Conservation (phyloP, 2,329 filamentous ascomycete species). For the Sclerotinia subarctica region DNA sequence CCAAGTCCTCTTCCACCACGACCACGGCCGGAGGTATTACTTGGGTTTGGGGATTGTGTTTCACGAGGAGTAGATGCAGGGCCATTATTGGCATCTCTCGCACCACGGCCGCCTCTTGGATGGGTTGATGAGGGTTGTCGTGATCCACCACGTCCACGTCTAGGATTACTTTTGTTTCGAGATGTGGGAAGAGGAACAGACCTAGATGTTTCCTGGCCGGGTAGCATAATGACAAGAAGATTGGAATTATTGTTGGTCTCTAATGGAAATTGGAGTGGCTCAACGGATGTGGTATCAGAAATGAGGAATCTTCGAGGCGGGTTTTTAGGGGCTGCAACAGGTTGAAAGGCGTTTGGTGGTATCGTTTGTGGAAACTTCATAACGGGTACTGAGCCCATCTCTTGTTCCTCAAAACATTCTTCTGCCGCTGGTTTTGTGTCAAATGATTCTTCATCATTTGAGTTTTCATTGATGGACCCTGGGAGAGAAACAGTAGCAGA, state of each 20-base stretch:
- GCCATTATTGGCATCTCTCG: conserved; percentile 32
- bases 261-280: conserved; percentile 43
- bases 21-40: conserved; percentile 28
- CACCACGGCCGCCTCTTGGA: conserved; percentile 34
- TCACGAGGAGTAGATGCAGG: conserved; percentile 33
- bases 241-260: conserved; percentile 41
- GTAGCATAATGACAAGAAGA: conserved; percentile 46
- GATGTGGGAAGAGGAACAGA: conserved; percentile 40
- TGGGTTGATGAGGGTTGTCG: conserved; percentile 33
- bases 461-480: conserved; percentile 25
- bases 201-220: conserved; percentile 45
- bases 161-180: conserved; percentile 37
- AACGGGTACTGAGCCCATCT: conserved; percentile 72
- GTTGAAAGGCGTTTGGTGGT: conserved; percentile 61
- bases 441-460: conserved; percentile 44
- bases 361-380: conserved; percentile 64
- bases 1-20: conserved; percentile 33
- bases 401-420: conserved; percentile 76
- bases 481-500: conserved; percentile 70
- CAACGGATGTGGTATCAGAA: conserved; percentile 45
- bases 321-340: conserved; percentile 53
- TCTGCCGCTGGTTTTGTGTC: conserved; percentile 70
- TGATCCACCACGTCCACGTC: conserved; percentile 33
- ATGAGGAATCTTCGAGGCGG: conserved; percentile 52
- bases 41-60: conserved; percentile 28